Percentiles rank a stretch among this genome's conserved stretches.
These are phyloP conservation scores for Alnus rubra DNA, from an alignment of 306 rosid species.

Conservation along the genomic window DNA sequence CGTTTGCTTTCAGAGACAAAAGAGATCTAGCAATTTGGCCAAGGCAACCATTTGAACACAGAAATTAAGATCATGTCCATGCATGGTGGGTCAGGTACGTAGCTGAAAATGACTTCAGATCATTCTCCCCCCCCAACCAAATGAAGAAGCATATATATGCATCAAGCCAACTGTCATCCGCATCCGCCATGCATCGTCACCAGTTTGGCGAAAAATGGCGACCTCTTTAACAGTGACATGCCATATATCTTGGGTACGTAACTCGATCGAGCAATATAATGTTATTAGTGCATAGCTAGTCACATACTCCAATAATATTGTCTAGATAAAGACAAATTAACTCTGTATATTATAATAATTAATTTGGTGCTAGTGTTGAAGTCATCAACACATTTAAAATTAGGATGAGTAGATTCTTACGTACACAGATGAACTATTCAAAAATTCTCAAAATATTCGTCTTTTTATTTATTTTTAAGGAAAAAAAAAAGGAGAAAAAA, in stretches of 20 bases:
- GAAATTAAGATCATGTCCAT: not conserved
- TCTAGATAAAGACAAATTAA: not conserved
- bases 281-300: not conserved
- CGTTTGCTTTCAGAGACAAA: conserved; percentile 17
- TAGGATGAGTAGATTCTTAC: not conserved
- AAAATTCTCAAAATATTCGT: too few species aligned
- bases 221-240: not conserved
- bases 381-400: not conserved
- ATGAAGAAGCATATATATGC: not conserved
- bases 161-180: not conserved
- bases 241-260: not conserved
- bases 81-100: conserved; percentile 32
- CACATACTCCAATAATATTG: not conserved
- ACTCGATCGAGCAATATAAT: not conserved
- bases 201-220: conserved; percentile 7
- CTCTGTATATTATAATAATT: too few species aligned
- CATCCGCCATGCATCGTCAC: not conserved
- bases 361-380: too few species aligned
- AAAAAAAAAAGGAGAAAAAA: too few species aligned
- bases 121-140: not conserved
- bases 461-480: too few species aligned
- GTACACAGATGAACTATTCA: too few species aligned
- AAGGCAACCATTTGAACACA: not conserved
- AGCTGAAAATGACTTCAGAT: conserved; percentile 34
- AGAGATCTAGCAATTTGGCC: conserved; percentile 8